Evolutionary conservation across 148 eudicot genomes (phyloP), one percentile per base, ranked within the genome.

Genomic region (Silene latifolia): DNA sequence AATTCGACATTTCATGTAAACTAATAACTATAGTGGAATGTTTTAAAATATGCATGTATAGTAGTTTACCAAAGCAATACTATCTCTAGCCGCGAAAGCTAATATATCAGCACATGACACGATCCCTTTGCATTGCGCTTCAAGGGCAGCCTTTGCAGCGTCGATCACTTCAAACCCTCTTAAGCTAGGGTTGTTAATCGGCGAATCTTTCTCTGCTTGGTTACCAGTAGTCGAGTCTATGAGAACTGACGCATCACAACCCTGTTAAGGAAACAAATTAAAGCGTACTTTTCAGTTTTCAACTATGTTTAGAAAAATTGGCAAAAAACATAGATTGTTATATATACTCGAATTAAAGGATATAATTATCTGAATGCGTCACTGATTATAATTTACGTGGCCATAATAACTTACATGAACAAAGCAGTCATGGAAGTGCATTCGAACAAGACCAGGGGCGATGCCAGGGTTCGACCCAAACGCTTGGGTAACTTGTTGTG

Each of bases 241-340:
- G 20, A 93, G 89, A 69, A 93, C 86, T 0, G 98, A 93, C 15
- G 78, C 98, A 84, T 93, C 98, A 77, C 98, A 93, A 21, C 97
- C 97, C 97, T 88, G 63, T 9, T 48, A 72, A 14, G 3, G 2
- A 32, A 61, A 17, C 44, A 39, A 7, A 35, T 2, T 35, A 35
- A 35, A 35, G 42, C 44, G 5, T 4, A 35, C 39, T 35, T 35
- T 35, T 35, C 39, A 35, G 39, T 35, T 35, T 35, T 35, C 39
- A 35, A 4, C 39, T 35, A 35, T 35, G 5, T 35, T 35, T 35
- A 35, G 5, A 35, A 35, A 35, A 35, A 5, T 27, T 27, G 29
- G 29, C 29, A 27, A 27, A 27, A 27, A 27, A 2, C 29, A 27
- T 27, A 27, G 1, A 27, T 1, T 27, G 2, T 27, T 27, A 27